phyloP scores from a whole-genome alignment of 164 flowering plant species.

The Nymphaea colorata region DNA sequence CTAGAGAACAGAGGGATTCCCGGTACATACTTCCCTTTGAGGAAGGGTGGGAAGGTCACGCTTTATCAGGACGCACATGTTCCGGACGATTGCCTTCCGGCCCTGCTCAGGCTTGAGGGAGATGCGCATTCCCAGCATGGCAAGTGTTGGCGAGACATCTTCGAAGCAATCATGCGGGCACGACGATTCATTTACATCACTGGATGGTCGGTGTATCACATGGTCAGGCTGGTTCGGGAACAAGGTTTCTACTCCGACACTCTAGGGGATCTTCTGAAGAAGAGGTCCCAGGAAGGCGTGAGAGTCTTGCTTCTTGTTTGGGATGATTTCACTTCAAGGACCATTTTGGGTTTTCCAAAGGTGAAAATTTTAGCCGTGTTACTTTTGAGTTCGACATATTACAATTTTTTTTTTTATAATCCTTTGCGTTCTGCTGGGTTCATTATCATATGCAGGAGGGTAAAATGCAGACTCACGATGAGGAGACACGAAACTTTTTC shows the following conservation, averaged over 20 bases:
- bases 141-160: constrained; percentile 85
- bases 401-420: no score
- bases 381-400: no score
- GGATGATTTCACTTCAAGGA: constrained; percentile 97
- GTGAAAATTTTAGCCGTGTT: constrained; percentile 20
- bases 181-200: constrained; percentile 64
- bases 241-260: constrained; percentile 29
- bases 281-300: constrained; percentile 94
- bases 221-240: constrained; percentile 64
- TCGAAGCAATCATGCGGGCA: constrained; percentile 72
- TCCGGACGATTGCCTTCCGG: constrained; percentile 71
- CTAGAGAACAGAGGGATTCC: constrained; percentile 71
- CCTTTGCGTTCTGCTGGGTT: no score
- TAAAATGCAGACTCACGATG: constrained; percentile 90
- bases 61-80: constrained; percentile 98
- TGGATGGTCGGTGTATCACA: constrained; percentile 97
- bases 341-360: constrained; percentile 61
- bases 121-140: constrained; percentile 71
- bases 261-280: constrained; percentile 73
- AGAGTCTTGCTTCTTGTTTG: constrained; percentile 88
- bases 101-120: constrained; percentile 41
- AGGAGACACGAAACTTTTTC: constrained; percentile 88
- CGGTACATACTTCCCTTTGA: constrained; percentile 83
- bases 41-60: constrained; percentile 75
- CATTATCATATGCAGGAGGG: constrained; percentile 49